These are phyloP conservation scores for Fusarium ambrosium DNA, from an alignment of 2,329 filamentous ascomycete species.

Conservation along the genomic window DNA sequence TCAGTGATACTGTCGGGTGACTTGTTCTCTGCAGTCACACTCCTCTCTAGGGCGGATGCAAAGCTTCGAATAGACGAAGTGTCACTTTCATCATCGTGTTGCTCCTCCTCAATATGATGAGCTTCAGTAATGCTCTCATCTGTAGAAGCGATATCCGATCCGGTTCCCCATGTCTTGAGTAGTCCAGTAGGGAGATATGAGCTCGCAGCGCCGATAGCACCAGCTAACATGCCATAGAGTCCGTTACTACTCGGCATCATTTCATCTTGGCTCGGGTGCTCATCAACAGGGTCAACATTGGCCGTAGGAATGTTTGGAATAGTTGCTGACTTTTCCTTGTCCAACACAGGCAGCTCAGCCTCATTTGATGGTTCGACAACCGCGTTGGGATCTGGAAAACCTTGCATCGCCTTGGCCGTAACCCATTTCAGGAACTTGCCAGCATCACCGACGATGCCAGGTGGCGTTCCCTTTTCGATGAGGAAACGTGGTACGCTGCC, in stretches of 20 bases:
- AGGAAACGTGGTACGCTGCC: slow-evolving; percentile 90
- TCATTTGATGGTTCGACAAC: not conserved
- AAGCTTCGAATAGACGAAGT: slow-evolving; percentile 64
- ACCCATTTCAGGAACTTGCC: slow-evolving; percentile 86
- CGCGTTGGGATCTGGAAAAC: slow-evolving; percentile 47
- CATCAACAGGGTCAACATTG: slow-evolving; percentile 43
- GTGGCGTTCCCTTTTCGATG: slow-evolving; percentile 90
- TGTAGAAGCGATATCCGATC: slow-evolving; percentile 44
- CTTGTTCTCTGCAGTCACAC: slow-evolving; percentile 48
- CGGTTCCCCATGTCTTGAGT: slow-evolving; percentile 47
- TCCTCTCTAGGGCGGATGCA: slow-evolving; percentile 61
- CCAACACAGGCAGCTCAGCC: slow-evolving; percentile 7
- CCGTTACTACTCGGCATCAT: slow-evolving; percentile 59
- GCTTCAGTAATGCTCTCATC: slow-evolving; percentile 45
- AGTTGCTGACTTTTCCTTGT: slow-evolving; percentile 9
- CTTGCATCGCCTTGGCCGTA: slow-evolving; percentile 55
- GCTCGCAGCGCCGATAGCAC: slow-evolving; percentile 65
- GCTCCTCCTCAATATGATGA: slow-evolving; percentile 43
- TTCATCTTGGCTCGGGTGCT: slow-evolving; percentile 43
- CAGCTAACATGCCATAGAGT: slow-evolving; percentile 68
- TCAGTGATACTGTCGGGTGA: slow-evolving; percentile 43
- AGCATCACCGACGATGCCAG: slow-evolving; percentile 83
- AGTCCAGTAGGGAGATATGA: slow-evolving; percentile 59
- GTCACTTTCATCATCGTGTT: slow-evolving; percentile 54
- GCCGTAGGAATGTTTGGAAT: slow-evolving; percentile 49